phyloP scores from a whole-genome alignment of 192 early-diverging fungal genomes.

The Backusella australiensis region DNA sequence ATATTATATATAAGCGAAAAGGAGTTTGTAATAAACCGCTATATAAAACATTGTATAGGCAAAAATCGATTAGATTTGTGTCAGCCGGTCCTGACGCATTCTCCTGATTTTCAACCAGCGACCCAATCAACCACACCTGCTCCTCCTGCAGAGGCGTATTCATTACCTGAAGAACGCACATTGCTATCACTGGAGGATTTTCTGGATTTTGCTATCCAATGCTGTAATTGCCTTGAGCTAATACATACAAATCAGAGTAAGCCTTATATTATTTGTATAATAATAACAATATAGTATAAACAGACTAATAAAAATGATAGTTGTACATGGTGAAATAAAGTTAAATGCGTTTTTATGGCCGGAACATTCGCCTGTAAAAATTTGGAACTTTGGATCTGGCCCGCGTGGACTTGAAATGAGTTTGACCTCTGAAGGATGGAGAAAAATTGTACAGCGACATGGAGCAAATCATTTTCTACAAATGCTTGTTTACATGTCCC shows the following conservation, averaged over 20 bases:
- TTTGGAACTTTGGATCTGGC: slow-evolving; percentile 29
- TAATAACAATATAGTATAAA: not conserved
- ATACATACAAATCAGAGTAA: slow-evolving; percentile 34
- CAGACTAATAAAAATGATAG: slow-evolving; percentile 3
- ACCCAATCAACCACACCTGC: not conserved
- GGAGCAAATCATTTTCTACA: slow-evolving; percentile 17
- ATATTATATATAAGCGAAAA: not conserved
- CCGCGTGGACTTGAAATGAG: slow-evolving; percentile 18
- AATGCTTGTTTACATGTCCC: slow-evolving; percentile 29
- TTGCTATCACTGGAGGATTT: slow-evolving; percentile 7
- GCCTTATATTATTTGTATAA: not conserved
- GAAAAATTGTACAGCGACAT: slow-evolving; percentile 14
- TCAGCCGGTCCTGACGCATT: slow-evolving; percentile 1
- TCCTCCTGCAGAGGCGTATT: not conserved
- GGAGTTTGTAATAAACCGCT: not conserved
- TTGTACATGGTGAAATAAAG: slow-evolving; percentile 33
- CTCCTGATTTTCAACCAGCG: not conserved
- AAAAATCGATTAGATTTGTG: slow-evolving; percentile 9
- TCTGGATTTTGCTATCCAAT: slow-evolving; percentile 30
- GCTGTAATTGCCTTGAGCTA: slow-evolving; percentile 32
- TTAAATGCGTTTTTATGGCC: slow-evolving; percentile 27
- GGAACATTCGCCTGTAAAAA: slow-evolving; percentile 5
- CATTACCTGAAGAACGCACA: not conserved
- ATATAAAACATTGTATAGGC: not conserved
- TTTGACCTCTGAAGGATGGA: slow-evolving; percentile 24